Conservation (phyloP, 2,329 filamentous ascomycete genomes). For the Hypoxylon sp. region DNA sequence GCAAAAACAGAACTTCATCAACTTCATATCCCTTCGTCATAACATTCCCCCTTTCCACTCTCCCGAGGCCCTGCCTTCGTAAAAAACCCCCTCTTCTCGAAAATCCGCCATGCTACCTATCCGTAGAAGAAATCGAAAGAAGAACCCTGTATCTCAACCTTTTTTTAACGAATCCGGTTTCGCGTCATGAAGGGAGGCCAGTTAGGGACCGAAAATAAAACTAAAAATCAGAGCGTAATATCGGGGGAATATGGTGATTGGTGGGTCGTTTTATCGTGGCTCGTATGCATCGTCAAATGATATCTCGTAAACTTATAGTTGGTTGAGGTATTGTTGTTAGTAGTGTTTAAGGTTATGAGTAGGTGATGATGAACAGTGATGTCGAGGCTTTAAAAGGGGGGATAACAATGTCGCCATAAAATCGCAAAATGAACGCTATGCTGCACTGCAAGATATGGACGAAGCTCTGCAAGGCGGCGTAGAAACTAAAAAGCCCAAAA, state of each 20-base stretch:
- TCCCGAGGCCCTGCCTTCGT: neutral
- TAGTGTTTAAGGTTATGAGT: neutral
- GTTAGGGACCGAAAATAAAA: conserved; percentile 10
- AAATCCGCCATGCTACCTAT: conserved; percentile 15
- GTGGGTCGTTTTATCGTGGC: conserved; percentile 31
- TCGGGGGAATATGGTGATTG: conserved; percentile 29
- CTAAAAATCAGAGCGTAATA: conserved; percentile 25
- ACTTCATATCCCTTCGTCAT: conserved; percentile 23
- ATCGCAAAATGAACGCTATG: neutral
- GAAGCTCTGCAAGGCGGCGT: neutral
- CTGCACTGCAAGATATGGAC: neutral
- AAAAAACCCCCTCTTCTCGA: neutral
- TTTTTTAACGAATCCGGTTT: conserved; percentile 23
- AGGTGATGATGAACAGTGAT: neutral
- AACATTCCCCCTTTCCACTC: conserved; percentile 2
- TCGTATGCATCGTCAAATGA: conserved; percentile 36
- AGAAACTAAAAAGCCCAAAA: conserved; percentile 1
- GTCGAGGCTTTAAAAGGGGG: neutral
- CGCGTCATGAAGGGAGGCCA: conserved; percentile 16
- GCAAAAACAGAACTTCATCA: conserved; percentile 15
- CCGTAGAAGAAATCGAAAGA: conserved; percentile 1
- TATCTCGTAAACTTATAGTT: conserved; percentile 14
- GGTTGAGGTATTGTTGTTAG: conserved; percentile 8
- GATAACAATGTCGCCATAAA: neutral
- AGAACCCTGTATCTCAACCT: conserved; percentile 27